Evolutionary conservation across 1,139 yeast genomes (phyloP).

Genomic region (Petasospora rhodanensis): DNA sequence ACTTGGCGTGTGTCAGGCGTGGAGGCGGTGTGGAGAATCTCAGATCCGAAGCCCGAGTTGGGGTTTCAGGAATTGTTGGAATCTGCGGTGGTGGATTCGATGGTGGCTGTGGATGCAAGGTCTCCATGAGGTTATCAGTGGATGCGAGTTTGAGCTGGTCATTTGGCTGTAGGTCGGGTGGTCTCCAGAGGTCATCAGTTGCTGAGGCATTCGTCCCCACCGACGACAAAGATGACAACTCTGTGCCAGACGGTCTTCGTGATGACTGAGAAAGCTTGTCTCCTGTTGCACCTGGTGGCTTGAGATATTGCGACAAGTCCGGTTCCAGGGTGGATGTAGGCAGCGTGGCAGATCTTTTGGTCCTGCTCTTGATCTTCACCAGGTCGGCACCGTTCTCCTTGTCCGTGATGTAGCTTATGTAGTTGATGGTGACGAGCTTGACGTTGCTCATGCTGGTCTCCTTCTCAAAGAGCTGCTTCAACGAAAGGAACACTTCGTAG

Average conservation of each 20-base stretch:
- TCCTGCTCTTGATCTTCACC: slow-evolving; percentile 3
- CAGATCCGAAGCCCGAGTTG: slow-evolving; percentile 2
- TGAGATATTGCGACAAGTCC: slow-evolving; percentile 11
- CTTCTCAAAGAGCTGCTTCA: slow-evolving; percentile 31
- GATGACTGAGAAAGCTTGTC: neutral
- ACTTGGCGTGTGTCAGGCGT: slow-evolving; percentile 12
- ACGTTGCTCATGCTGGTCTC: slow-evolving; percentile 35
- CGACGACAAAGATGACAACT: slow-evolving; percentile 12
- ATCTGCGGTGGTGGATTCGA: slow-evolving; percentile 10
- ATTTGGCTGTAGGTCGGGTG: slow-evolving; percentile 33
- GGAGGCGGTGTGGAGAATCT: slow-evolving; percentile 10
- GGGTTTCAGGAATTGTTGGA: neutral
- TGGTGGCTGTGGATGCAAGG: slow-evolving; percentile 26
- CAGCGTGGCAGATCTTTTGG: slow-evolving; percentile 19
- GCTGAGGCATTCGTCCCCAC: slow-evolving; percentile 17
- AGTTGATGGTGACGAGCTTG: slow-evolving; percentile 29
- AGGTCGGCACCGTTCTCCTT: slow-evolving; percentile 4
- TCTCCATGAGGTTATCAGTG: slow-evolving; percentile 34
- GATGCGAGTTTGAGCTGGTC: slow-evolving; percentile 33
- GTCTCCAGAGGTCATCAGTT: slow-evolving; percentile 32
- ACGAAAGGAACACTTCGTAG: slow-evolving; percentile 31
- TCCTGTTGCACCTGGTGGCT: neutral
- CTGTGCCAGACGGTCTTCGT: slow-evolving; percentile 1
- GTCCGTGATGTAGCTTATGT: slow-evolving; percentile 28
- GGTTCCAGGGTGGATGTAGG: slow-evolving; percentile 17